These are phyloP conservation scores for Paraphaeosphaeria sporulosa DNA, from an alignment of 2,329 filamentous ascomycete species.

Conservation along the genomic window DNA sequence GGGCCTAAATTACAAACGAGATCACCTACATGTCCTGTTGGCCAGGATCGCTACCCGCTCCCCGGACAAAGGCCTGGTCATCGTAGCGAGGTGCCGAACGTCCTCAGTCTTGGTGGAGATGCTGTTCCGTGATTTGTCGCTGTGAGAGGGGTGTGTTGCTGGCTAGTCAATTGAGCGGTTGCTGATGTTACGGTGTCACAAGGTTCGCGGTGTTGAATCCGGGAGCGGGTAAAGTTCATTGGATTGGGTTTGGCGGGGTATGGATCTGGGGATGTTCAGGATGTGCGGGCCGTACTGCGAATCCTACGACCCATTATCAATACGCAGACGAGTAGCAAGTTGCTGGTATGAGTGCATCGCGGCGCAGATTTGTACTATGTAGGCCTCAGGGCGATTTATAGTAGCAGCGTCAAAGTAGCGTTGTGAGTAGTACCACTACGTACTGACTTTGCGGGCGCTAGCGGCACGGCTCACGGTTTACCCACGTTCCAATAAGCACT, in stretches of 20 bases:
- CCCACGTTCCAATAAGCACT: background rate
- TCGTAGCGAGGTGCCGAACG: constrained; percentile 2
- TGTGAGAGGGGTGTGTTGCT: background rate
- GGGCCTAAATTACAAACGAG: constrained; percentile 15
- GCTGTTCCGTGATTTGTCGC: constrained; percentile 6
- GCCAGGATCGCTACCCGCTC: constrained; percentile 22
- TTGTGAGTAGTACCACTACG: background rate
- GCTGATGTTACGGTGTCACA: constrained; percentile 18
- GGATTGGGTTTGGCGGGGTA: constrained; percentile 12
- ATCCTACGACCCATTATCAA: background rate
- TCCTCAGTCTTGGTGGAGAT: background rate
- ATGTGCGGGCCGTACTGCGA: constrained; percentile 18
- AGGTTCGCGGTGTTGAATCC: constrained; percentile 8
- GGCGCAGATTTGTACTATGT: background rate
- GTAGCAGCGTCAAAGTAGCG: background rate
- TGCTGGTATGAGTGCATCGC: background rate
- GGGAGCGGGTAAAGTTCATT: constrained; percentile 22
- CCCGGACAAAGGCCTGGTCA: constrained; percentile 17
- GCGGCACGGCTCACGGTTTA: background rate
- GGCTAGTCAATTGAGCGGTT: background rate
- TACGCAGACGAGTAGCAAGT: background rate
- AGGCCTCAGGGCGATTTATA: background rate
- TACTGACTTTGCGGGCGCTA: background rate
- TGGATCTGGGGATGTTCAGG: constrained; percentile 15
- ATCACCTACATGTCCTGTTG: constrained; percentile 26